Evolutionary conservation across 176 grass and related monocot genomes (phyloP).

Genomic region (Carex pumila): DNA sequence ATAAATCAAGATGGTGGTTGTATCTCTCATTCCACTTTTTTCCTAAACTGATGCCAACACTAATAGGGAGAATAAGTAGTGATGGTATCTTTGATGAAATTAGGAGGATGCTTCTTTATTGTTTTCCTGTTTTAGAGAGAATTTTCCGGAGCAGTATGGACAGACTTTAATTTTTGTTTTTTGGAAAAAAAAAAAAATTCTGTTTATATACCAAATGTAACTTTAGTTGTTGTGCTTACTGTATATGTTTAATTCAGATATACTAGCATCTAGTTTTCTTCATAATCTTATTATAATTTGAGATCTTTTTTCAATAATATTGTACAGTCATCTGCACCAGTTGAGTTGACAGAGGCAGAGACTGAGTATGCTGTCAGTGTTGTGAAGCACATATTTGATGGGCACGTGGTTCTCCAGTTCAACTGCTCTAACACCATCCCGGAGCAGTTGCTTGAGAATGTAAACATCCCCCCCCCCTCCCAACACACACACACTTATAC

Average conservation of each 20-base stretch:
- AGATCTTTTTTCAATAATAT: neutral
- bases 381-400: slow-evolving; percentile 89
- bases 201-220: neutral
- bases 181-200: neutral
- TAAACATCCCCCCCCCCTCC: neutral
- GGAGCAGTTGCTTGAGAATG: slow-evolving; percentile 96
- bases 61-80: neutral
- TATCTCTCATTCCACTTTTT: neutral
- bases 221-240: neutral
- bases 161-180: neutral
- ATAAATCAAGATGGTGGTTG: neutral
- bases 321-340: slow-evolving; percentile 71
- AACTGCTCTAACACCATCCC: slow-evolving; percentile 98
- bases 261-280: neutral
- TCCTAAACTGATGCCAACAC: neutral
- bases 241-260: neutral
- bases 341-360: slow-evolving; percentile 96
- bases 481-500: no score
- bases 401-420: slow-evolving; percentile 80
- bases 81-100: neutral
- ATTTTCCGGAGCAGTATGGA: neutral
- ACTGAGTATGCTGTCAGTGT: slow-evolving; percentile 98
- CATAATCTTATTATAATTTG: neutral
- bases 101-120: neutral
- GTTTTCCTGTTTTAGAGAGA: neutral